Evolutionary conservation across 2,329 filamentous ascomycete genomes (phyloP), one percentile per base, ranked within the genome.

Genomic region (Endoconidiophora laricicola): DNA sequence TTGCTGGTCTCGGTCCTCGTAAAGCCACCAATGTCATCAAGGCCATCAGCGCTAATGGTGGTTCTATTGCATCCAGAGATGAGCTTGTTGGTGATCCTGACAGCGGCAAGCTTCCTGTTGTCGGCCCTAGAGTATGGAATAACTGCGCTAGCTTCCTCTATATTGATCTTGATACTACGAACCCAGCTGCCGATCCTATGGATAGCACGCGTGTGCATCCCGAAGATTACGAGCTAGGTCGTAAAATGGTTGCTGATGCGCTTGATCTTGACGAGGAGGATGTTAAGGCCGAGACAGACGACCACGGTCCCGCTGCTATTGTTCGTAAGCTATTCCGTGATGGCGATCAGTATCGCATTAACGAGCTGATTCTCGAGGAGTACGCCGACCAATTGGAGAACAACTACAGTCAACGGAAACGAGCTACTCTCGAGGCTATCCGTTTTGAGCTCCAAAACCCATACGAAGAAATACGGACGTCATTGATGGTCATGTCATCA

Each of bases 231-330:
- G 91, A 98, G 58, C 81, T 98, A 54, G 91, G 87, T 45, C 85
- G 90, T 58, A 98, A 98, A 67, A 96, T 98, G 82, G 91, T 91
- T 18, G 91, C 91, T 3, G 91, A 98, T 69, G 91, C 91, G 14
- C 71, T 98, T 44, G 90, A 95, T 62, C 73, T 98, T 57, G 91
- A 98, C 58, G 91, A 98, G 66, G 91, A 98, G 68, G 91, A 98
- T 59, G 86, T 98, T 61, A 93, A 94, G 65, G 86, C 84, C 1
- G 88, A 96, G 66, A 83, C 83, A 4, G 86, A 94, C 56, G 86
- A 95, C 60, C 86, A 87, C 55, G 91, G 91, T 0, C 73, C 83
- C 0, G 87, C 85, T 14, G 91, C 90, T 6, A 88, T 96, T 57
- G 86, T 98, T 49, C 81, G 88, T 55, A 93, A 90, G 64, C 78